Percentiles rank a stretch among this genome's conserved stretches.
phyloP scores from a whole-genome alignment of 148 eudicot species.

The Chenopodium quinoa region DNA sequence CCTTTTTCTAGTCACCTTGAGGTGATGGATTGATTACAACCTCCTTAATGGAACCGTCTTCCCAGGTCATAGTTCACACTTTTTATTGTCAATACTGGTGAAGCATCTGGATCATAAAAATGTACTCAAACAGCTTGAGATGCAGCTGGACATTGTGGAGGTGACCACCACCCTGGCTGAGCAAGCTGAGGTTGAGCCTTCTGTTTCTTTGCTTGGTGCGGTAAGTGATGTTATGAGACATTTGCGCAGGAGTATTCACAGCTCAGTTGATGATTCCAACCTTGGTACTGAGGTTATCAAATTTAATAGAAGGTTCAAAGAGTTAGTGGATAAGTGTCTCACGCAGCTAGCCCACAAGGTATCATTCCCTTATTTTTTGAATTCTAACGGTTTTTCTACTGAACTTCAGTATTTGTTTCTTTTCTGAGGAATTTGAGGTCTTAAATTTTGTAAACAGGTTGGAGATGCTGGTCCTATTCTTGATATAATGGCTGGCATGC shows the following conservation, averaged over 20 bases:
- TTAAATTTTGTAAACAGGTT: constrained; percentile 51
- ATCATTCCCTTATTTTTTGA: neutral
- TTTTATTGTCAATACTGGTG: constrained; percentile 70
- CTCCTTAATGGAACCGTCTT: constrained; percentile 22
- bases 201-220: constrained; percentile 79
- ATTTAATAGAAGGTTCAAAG: constrained; percentile 64
- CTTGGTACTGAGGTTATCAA: constrained; percentile 63
- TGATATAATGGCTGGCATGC: constrained; percentile 87
- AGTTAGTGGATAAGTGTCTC: constrained; percentile 80
- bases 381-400: neutral
- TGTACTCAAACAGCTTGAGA: constrained; percentile 75
- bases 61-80: constrained; percentile 78
- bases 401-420: neutral
- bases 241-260: constrained; percentile 87
- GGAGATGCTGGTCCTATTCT: constrained; percentile 97
- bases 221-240: constrained; percentile 87
- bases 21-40: constrained; percentile 7
- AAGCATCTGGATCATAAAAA: constrained; percentile 97
- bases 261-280: constrained; percentile 65
- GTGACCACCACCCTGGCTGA: constrained; percentile 70
- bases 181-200: constrained; percentile 58
- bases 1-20: neutral
- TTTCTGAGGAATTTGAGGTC: constrained; percentile 1
- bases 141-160: constrained; percentile 82
- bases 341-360: constrained; percentile 72